Evolutionary conservation across 2,329 filamentous ascomycete genomes (phyloP).

Genomic region (Apiospora arundinis): DNA sequence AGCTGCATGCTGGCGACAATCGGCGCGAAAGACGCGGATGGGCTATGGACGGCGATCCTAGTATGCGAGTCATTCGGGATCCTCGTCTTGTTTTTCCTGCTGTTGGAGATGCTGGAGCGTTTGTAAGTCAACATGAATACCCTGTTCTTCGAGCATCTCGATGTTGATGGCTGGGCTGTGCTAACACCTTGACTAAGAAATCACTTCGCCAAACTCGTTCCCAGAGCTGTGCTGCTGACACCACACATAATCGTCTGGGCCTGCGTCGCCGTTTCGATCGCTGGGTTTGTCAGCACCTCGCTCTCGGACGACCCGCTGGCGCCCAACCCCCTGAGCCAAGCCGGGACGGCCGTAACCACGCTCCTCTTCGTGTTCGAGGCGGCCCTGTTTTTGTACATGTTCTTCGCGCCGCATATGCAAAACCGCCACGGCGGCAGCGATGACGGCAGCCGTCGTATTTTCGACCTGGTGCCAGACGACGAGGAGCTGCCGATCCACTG

Average conservation of each 20-base stretch:
- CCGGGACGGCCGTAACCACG: conserved; percentile 1
- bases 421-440: no score
- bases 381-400: neutral
- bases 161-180: no score
- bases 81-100: conserved; percentile 14
- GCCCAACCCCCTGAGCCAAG: neutral
- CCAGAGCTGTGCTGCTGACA: neutral
- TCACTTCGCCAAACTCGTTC: neutral
- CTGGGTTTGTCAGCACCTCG: neutral
- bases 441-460: neutral
- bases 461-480: conserved; percentile 1
- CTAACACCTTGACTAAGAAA: neutral
- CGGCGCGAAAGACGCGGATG: neutral
- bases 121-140: neutral
- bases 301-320: neutral
- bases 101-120: conserved; percentile 17
- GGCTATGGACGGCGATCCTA: neutral
- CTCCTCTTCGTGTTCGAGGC: conserved; percentile 6
- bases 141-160: no score
- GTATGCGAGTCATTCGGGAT: conserved; percentile 20
- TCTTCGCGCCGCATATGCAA: neutral
- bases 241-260: neutral
- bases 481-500: conserved; percentile 1
- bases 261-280: conserved; percentile 6
- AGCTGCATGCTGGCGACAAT: conserved; percentile 14